Percentiles rank a stretch among this genome's conserved stretches.
Conservation (phyloP, 768 basidiomycete genomes). For the Mycena indigotica region DNA sequence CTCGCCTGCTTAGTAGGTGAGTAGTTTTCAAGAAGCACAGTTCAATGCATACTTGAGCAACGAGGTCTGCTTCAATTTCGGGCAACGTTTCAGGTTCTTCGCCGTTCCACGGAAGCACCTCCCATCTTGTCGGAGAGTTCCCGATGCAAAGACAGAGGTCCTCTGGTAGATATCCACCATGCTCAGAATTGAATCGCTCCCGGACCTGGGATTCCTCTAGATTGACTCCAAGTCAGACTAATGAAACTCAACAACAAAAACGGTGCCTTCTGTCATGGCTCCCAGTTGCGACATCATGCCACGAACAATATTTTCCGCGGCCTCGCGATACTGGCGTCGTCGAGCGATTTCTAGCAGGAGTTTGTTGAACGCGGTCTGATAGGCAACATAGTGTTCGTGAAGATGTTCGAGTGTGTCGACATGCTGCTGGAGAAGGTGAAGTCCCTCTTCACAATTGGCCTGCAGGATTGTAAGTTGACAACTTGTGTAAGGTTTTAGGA, state of each 20-base stretch:
- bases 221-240: too few species aligned
- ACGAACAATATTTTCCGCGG: constrained; percentile 62
- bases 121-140: constrained; percentile 75
- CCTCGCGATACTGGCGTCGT: constrained; percentile 66
- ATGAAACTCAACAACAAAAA: too few species aligned
- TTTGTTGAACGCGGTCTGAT: constrained; percentile 73
- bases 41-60: constrained; percentile 47
- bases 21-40: neutral
- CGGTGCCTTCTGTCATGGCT: constrained; percentile 66
- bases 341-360: constrained; percentile 74
- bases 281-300: constrained; percentile 68
- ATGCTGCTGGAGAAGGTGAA: constrained; percentile 61
- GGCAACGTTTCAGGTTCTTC: constrained; percentile 63
- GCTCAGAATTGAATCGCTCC: constrained; percentile 68
- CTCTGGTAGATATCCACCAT: constrained; percentile 73
- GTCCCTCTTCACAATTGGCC: constrained; percentile 54
- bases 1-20: constrained; percentile 2
- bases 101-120: constrained; percentile 59
- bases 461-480: constrained; percentile 25
- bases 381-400: constrained; percentile 65
- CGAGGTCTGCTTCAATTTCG: constrained; percentile 58
- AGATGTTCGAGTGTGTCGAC: constrained; percentile 64
- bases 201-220: constrained; percentile 71
- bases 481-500: neutral
- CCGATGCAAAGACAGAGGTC: constrained; percentile 80